Evolutionary conservation across 2,329 filamentous ascomycete species (phyloP), one percentile per base, ranked within the genome.

Genomic region (Metarhizium anisopliae): DNA sequence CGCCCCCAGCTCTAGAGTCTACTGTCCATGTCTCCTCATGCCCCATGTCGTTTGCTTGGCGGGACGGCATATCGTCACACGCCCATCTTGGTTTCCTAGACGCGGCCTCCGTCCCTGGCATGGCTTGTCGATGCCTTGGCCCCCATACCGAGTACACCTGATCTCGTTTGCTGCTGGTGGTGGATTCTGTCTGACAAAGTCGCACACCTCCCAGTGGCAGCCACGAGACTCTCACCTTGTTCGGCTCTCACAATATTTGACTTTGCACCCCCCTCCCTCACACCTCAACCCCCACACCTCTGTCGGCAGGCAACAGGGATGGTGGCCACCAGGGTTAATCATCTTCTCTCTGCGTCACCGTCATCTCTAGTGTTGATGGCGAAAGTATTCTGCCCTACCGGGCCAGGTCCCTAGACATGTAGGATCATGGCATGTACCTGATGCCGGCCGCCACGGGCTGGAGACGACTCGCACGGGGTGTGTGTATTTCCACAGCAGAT

Each of bases 401-500:
- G 29, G 40, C 38, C 36, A 45, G 49, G 32, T 32, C 20, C 20
- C 50, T 52, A 40, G 40, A 32, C 20, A 25, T 56, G 14, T 14
- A 50, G 45, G 54, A 25, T 36, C 36, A 43, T 52, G 32, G 10
- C 42, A 18, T 56, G 29, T 40, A 40, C 50, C 36, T 51, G 50
- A 30, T 38, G 20, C 43, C 43, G 18, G 35, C 25, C 8, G 43
- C 29, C 54, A 40, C 43, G 32, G 14, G 32, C 50, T 20, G 13
- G 35, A 35, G 32, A 25, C 43, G 20, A 32, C 11, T 13, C 16
- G 40, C 25, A 13, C 50, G 16, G 47, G 43, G 45, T 16, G 8
- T 35, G 38, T 36, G 51, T 13, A 8, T 36, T 45, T 40, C 50
- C 54, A n/a, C 38, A 47, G 47, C 54, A 57, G 53, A 58, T 59